A percentile compares a stretch with the other conserved stretches of the same genome.
phyloP scores from a whole-genome alignment of 805 yeast genomes.

The Starmerella geochares region DNA sequence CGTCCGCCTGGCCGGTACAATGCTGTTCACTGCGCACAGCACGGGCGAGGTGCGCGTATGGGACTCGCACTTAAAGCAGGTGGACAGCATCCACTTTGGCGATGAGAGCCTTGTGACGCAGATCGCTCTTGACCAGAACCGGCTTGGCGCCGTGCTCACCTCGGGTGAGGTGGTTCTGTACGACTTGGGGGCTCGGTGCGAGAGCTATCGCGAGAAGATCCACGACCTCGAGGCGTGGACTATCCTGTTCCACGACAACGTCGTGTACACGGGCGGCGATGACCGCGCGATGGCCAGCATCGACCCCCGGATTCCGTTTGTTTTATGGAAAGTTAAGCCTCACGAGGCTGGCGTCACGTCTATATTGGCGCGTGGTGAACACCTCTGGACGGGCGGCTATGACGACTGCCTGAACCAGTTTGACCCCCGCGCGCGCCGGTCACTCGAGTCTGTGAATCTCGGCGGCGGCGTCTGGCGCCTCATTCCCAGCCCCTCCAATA shows the following conservation, averaged over 20 bases:
- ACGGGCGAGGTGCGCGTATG: constrained; percentile 66
- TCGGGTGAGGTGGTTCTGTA: constrained; percentile 49
- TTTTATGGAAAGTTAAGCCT: constrained; percentile 36
- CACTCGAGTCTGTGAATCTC: constrained; percentile 40
- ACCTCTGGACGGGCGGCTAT: constrained; percentile 79
- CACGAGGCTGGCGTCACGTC: constrained; percentile 91
- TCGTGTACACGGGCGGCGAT: constrained; percentile 77
- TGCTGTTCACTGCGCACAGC: constrained; percentile 51
- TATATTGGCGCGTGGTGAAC: constrained; percentile 43
- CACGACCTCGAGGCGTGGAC: constrained; percentile 88
- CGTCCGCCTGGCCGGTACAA: constrained; percentile 45
- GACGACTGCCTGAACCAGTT: constrained; percentile 66
- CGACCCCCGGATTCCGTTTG: constrained; percentile 42
- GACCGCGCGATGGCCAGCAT: constrained; percentile 68
- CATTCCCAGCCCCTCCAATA: constrained; percentile 44
- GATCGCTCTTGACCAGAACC: constrained; percentile 25
- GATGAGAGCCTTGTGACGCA: constrained; percentile 55
- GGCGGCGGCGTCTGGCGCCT: constrained; percentile 97
- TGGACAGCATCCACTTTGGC: constrained; percentile 35
- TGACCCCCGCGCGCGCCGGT: constrained; percentile 51
- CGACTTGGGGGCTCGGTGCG: constrained; percentile 20
- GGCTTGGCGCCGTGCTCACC: constrained; percentile 52
- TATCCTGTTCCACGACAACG: constrained; percentile 44
- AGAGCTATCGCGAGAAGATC: constrained; percentile 24
- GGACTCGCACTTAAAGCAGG: constrained; percentile 32